Base-by-base conservation (phyloP, 2,329 filamentous ascomycete genomes). In the Penicillium fuscoglaucum region DNA sequence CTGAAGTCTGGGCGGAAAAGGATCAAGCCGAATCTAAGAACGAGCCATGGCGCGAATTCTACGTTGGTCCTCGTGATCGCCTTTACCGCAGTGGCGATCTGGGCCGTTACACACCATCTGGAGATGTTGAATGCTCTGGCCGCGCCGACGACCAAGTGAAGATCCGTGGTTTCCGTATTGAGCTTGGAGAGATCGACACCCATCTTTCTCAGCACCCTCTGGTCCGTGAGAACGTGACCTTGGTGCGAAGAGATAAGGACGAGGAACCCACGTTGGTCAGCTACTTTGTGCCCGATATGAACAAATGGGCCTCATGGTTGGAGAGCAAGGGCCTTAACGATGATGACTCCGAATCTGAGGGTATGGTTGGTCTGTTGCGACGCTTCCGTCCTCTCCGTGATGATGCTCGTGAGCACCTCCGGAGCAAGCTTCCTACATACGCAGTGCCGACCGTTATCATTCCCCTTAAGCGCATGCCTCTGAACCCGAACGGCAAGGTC, bases 141-240 rank as follows among this genome's bases (percentile, higher is more conserved):
- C 84, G 95, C 58, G 87, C 87, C 26, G 93, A 98, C 70, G 84
- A 89, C 65, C 93, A 98, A 72, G 90, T 97, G 79, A 99, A 98
- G 81, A 93, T 98, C 64, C 89, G 95, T 60, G 93, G 93, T 1
- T 98, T 97, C 82, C 84, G 93, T 61, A 96, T 99, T 66, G 95
- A 99, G 77, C 86, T 98, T 46, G 89, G 89, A 62, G 95, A 98
- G 66, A 97, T 98, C 65, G 93, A 98, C 74, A 89, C 83, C 43
- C 88, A 96, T 72, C 79, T 97, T 47, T 89, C 86, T 54, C 83
- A 87, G 45, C 85, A 90, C 75, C 86, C 85, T 0, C 77, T 96
- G 26, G 84, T 98, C 26, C 84, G 91, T 41, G 93, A 98, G 65
- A 91, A 90, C 75, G 87, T 91, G 65, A 98, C 93, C 0, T 79